Evolutionary conservation across 83 land plant species (phyloP).

Genomic region (Picea engelmannii): DNA sequence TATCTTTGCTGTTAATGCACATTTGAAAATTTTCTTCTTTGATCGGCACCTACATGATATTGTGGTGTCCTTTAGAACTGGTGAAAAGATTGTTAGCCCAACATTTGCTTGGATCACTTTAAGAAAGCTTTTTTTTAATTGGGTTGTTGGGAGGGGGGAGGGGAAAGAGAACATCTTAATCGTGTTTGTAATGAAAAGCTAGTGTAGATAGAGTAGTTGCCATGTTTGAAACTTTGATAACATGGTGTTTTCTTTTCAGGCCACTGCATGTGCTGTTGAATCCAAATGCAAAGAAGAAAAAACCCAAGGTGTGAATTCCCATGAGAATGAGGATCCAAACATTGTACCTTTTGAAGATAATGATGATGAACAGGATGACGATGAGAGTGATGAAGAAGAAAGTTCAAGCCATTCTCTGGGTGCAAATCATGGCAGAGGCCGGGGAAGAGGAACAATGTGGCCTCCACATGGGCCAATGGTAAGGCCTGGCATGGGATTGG

Average conservation of each 20-base stretch:
- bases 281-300: conserved; percentile 89
- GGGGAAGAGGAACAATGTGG: conserved; percentile 84
- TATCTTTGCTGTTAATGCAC: background rate
- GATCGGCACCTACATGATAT: background rate
- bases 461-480: conserved; percentile 55
- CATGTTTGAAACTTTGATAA: background rate
- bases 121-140: no score
- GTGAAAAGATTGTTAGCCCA: background rate
- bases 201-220: no score
- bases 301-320: conserved; percentile 68
- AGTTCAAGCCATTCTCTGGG: conserved; percentile 41
- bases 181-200: no score
- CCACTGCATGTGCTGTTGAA: conserved; percentile 74
- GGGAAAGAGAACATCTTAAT: no score
- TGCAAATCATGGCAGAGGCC: conserved; percentile 61
- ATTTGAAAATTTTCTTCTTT: background rate
- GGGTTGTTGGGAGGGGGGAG: no score
- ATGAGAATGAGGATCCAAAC: conserved; percentile 68
- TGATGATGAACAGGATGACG: conserved; percentile 88
- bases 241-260: conserved; percentile 35
- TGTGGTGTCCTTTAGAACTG: background rate
- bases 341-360: conserved; percentile 93
- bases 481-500: conserved; percentile 60
- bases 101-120: background rate
- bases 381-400: conserved; percentile 89